These are phyloP conservation scores for Penicillium cataractarum DNA, from an alignment of 495 filamentous ascomycete genomes.

Conservation along the genomic window DNA sequence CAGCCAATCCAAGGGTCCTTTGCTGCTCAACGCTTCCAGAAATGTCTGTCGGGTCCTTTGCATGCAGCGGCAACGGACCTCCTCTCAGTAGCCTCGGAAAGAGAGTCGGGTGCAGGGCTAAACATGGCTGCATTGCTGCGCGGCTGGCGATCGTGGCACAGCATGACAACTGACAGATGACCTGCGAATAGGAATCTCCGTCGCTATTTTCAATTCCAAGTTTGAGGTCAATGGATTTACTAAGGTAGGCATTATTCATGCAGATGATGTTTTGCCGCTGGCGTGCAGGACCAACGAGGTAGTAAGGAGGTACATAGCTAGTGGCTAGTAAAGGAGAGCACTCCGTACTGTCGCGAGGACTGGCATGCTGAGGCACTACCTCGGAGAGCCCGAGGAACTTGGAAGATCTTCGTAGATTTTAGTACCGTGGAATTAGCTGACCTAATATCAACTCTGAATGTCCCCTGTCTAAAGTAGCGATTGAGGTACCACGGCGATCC, in stretches of 20 bases:
- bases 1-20: not conserved
- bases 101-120: conserved; percentile 18
- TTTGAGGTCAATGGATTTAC: conserved; percentile 6
- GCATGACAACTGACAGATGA: conserved; percentile 35
- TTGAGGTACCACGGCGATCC: not conserved
- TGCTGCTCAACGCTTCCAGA: conserved; percentile 8
- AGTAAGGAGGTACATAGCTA: too few relatives aligned
- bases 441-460: not conserved
- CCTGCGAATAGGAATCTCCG: conserved; percentile 27
- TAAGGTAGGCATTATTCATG: conserved; percentile 13
- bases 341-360: not conserved
- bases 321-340: too few relatives aligned
- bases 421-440: not conserved
- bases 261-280: not conserved
- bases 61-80: conserved; percentile 9
- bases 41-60: not conserved
- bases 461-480: not conserved
- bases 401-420: not conserved
- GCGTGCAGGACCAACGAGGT: not conserved
- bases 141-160: conserved; percentile 28
- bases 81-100: conserved; percentile 13
- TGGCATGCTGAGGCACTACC: not conserved
- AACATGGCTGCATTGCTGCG: conserved; percentile 7
- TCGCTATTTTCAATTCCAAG: conserved; percentile 10
- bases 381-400: not conserved